phyloP scores from a whole-genome alignment of 305 asterid species.

The Solanum hybrid region DNA sequence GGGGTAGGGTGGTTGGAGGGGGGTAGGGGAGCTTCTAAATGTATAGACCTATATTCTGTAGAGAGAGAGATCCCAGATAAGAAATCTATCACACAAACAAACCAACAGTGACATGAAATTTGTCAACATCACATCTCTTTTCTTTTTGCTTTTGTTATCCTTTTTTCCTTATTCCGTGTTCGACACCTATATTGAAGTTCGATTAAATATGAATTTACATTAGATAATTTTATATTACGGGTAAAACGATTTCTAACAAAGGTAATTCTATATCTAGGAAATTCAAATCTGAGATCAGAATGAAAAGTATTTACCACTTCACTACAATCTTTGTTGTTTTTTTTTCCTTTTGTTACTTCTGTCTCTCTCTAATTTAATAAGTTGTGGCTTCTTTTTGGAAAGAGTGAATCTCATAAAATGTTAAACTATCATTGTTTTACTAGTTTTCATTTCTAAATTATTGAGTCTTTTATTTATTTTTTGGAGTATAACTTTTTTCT shows the following conservation, averaged over 20 bases:
- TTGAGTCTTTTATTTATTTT: not conserved
- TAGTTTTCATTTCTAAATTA: not conserved
- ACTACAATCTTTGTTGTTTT: no score
- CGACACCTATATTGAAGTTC: no score
- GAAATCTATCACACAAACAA: slow-evolving; percentile 71
- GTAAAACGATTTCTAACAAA: no score
- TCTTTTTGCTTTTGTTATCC: slow-evolving; percentile 38
- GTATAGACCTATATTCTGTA: not conserved
- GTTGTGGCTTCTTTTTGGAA: not conserved
- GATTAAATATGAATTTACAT: no score
- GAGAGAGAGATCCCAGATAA: slow-evolving; percentile 64
- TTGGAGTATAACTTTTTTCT: not conserved
- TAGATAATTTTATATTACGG: no score
- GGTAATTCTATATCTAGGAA: fast-evolving
- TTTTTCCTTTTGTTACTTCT: not conserved
- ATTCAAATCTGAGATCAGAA: no score
- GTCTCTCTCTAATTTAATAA: not conserved
- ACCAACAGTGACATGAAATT: slow-evolving; percentile 74
- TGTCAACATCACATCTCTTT: slow-evolving; percentile 87
- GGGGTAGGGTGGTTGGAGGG: not conserved
- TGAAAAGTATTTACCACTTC: not conserved
- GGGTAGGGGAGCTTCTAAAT: not conserved
- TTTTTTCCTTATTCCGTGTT: not conserved
- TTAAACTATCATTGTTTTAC: not conserved
- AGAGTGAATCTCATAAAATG: not conserved